Evolutionary conservation across 2,329 filamentous ascomycete species (phyloP).

Genomic region (Dactylellina parvicollis): DNA sequence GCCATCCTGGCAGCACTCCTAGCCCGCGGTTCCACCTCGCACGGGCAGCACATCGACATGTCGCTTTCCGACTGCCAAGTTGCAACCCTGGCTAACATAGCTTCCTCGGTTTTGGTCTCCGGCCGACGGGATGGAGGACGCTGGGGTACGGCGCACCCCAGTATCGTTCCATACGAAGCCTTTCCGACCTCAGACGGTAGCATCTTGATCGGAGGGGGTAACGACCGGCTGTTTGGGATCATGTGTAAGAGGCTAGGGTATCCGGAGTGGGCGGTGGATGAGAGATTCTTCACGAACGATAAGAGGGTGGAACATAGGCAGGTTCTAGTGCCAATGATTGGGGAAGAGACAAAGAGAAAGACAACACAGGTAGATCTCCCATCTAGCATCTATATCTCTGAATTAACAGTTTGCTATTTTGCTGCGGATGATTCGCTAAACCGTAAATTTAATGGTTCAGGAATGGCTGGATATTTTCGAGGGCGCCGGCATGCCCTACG

Average conservation of each 20-base stretch:
- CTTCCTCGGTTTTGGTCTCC: constrained; percentile 87
- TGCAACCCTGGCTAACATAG: constrained; percentile 92
- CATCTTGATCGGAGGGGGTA: constrained; percentile 76
- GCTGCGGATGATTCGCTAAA: background rate
- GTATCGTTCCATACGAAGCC: constrained; percentile 90
- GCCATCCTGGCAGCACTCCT: constrained; percentile 93
- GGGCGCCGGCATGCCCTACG: constrained; percentile 92
- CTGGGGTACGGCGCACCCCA: constrained; percentile 96
- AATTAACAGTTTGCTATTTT: background rate
- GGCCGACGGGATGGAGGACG: constrained; percentile 86
- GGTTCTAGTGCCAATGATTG: constrained; percentile 81
- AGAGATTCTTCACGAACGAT: constrained; percentile 71
- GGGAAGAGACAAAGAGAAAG: constrained; percentile 75
- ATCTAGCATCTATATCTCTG: background rate
- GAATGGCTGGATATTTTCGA: constrained; percentile 90
- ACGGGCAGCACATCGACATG: constrained; percentile 91
- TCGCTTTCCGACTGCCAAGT: constrained; percentile 93
- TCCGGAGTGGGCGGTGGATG: constrained; percentile 70
- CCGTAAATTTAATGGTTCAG: constrained; percentile 59
- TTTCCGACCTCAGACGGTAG: constrained; percentile 79
- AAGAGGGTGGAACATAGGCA: constrained; percentile 75
- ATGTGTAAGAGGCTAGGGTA: constrained; percentile 70
- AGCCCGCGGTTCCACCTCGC: constrained; percentile 76
- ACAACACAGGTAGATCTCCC: constrained; percentile 69
- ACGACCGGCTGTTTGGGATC: constrained; percentile 74